Evolutionary conservation across 768 basidiomycete genomes (phyloP).

Genomic region (Mycena venus): DNA sequence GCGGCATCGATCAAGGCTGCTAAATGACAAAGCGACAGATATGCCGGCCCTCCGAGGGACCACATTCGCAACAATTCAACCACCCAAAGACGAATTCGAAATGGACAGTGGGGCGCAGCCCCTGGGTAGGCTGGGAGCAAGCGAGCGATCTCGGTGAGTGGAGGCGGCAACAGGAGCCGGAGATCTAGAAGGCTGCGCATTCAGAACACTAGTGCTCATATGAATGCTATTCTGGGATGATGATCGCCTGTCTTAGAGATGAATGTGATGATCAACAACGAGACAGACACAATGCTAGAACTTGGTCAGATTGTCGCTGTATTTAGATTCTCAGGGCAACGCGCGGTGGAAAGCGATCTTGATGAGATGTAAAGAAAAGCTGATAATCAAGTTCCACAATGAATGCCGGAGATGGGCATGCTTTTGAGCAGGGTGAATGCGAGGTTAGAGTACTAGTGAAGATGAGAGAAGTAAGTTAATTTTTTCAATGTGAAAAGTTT

Average conservation of each 20-base stretch:
- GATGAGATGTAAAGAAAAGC: no score
- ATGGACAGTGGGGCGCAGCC: neutral
- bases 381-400: no score
- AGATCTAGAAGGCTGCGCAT: neutral
- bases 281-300: neutral
- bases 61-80: neutral
- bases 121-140: neutral
- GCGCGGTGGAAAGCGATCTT: no score
- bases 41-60: neutral
- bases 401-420: no score
- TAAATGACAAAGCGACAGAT: neutral
- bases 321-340: neutral
- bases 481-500: no score
- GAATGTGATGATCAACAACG: neutral
- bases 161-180: neutral
- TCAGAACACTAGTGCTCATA: neutral
- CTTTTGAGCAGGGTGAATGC: no score
- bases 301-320: neutral
- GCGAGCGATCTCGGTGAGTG: neutral
- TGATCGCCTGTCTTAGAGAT: neutral
- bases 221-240: neutral
- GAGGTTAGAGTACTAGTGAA: no score
- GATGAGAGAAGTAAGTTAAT: no score
- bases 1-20: neutral
- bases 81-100: neutral